Evolutionary conservation across 257 asterid species (phyloP), one percentile per base, ranked within the genome.

Genomic region (Anisodus acutangulus): DNA sequence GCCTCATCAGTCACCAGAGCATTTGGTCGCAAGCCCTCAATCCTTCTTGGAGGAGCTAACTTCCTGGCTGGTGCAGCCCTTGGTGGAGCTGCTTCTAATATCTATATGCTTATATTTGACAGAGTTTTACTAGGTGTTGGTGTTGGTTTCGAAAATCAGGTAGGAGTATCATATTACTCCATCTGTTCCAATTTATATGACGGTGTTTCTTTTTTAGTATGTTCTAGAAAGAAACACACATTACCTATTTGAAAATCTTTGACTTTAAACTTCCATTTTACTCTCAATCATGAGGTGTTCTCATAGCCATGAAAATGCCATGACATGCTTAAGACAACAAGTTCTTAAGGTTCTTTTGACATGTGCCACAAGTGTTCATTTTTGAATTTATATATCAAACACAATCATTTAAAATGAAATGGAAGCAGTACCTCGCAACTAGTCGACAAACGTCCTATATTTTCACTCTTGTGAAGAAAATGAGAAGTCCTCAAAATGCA

Each of bases 111-210:
- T 4, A 93, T 95, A 43, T 64, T 93, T 9, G 98, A 96, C 37
- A 63, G 98, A 17, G 87, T 95, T 59, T 84, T 92, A 83, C 92
- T 95, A 12, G 98, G 98, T 22, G 83, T 93, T 16, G 98, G 98
- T 4, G 92, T 95, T 83, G 97, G 98, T 78, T 93, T 95, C 49
- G 90, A 96, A 4, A 95, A 91, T 82, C 98, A 94, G 97, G 98
- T 92, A 17, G 53, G 26, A 22, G 26, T 22, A 22, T 22, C 16
- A 11, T 16, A 8, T 22, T 2, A 10, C 63, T 22, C 54, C 62
- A 3, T 62, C 9, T 62, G 69, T 62, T 62, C 1, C 39, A 62
- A 19, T 41, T 41, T 41, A 41, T 41, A 41, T 41, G 45, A 5
- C 45, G 4, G 3, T 41, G 45, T 41, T 41, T 41, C 67, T 10